Evolutionary conservation across 2,329 filamentous ascomycete species (phyloP).

Genomic region (Fusarium algeriense): DNA sequence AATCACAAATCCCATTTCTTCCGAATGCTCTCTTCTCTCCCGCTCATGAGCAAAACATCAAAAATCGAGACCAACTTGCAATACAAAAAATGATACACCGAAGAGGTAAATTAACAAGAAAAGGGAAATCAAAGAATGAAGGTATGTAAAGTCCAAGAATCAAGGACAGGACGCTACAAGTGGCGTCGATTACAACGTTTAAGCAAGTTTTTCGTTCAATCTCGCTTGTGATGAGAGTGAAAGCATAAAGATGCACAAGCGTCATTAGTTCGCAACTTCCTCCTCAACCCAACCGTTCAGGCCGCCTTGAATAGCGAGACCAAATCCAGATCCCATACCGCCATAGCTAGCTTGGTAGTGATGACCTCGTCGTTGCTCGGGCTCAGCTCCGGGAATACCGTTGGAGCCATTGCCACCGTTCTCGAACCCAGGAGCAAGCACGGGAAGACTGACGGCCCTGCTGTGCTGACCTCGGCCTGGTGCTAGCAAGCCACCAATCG

Average conservation of each 20-base stretch:
- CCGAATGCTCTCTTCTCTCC: constrained; percentile 23
- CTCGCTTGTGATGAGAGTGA: constrained; percentile 38
- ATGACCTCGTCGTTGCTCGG: constrained; percentile 69
- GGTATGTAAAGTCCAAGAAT: constrained; percentile 43
- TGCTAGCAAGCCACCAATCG: constrained; percentile 81
- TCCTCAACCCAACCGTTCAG: constrained; percentile 77
- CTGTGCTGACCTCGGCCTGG: constrained; percentile 76
- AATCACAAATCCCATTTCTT: constrained; percentile 35
- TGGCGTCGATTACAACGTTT: constrained; percentile 59
- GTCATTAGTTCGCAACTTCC: constrained; percentile 69
- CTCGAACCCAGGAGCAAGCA: constrained; percentile 72
- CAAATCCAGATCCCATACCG: constrained; percentile 70
- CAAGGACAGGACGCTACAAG: constrained; percentile 46
- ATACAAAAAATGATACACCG: constrained; percentile 47
- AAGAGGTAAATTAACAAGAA: constrained; percentile 51
- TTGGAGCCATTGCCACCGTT: constrained; percentile 67
- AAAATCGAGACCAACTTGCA: constrained; percentile 42
- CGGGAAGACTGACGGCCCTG: constrained; percentile 89
- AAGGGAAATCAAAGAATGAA: constrained; percentile 48
- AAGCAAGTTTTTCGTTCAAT: constrained; percentile 52
- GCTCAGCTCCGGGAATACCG: constrained; percentile 61
- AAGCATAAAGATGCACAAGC: constrained; percentile 44
- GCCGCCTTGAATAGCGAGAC: constrained; percentile 72
- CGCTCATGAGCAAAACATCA: constrained; percentile 32
- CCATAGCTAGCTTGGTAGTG: constrained; percentile 75